Base-by-base conservation (phyloP, 2,329 filamentous ascomycete genomes). In the Cladosporium sp. region DNA sequence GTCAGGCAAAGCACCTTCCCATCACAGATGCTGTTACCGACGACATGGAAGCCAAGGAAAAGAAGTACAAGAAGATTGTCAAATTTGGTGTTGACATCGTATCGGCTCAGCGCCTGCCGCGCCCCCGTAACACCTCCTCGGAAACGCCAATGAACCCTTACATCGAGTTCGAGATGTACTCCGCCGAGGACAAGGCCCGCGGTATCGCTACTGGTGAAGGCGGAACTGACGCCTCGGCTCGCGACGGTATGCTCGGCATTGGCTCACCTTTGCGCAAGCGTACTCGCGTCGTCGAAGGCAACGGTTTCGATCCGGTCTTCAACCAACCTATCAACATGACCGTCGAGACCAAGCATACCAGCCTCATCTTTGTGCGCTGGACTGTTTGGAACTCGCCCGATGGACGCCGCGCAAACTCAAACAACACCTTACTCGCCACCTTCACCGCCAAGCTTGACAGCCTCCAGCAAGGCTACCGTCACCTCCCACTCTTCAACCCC, bases 241-340 rank as follows among this genome's bases (percentile, higher is more conserved):
- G 79, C 47, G 82, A 80, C 59, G 81, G 82, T 29, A 77, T 79
- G 61, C 83, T 82, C 45, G 83, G 83, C 4, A 81, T 86, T 48
- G 84, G 83, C 19, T 79, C 83, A 50, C 88, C 88, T 7, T 80
- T 91, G 57, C 85, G 86, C 59, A 83, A 84, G 56, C 85, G 87
- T 51, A 97, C 93, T 2, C 80, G 81, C 55, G 85, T 95, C 48
- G 82, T 92, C 25, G 81, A 80, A 53, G 87, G 88, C 67, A 97
- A 98, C 65, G 92, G 91, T 19, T 97, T 95, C 72, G 95, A 95
- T 66, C 93, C 93, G 1, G 77, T 84, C 49, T 98, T 95, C 69
- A 82, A 91, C 59, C 83, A 88, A 59, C 79, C 80, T 51, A 87
- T 92, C 70, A 81, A 82, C 54, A 85, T 96, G 68, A 84, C 83